Evolutionary conservation across 108 stramenopile genomes (phyloP).

Genomic region (Fragilaria crotonensis): DNA sequence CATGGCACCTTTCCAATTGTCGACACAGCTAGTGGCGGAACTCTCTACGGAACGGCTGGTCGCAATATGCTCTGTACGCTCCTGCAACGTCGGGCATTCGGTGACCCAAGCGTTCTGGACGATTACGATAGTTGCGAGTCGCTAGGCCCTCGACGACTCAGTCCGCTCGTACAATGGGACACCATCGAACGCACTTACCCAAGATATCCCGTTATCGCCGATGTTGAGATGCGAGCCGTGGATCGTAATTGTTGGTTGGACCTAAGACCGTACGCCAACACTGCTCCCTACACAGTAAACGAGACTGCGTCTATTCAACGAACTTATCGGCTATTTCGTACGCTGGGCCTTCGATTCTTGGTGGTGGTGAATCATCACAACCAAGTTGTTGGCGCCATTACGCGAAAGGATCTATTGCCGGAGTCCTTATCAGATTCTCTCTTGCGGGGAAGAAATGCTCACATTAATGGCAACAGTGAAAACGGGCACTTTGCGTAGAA

Average conservation of each 20-base stretch:
- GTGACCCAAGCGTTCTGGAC: slow-evolving; percentile 62
- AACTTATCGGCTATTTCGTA: slow-evolving; percentile 94
- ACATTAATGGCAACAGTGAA: slow-evolving; percentile 11
- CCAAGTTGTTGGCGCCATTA: slow-evolving; percentile 86
- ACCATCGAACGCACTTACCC: slow-evolving; percentile 94
- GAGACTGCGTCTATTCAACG: slow-evolving; percentile 90
- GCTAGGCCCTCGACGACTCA: slow-evolving; percentile 62
- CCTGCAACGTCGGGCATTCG: slow-evolving; percentile 85
- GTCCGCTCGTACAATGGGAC: slow-evolving; percentile 89
- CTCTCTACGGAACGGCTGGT: slow-evolving; percentile 85
- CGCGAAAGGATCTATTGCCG: slow-evolving; percentile 75
- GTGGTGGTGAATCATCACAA: slow-evolving; percentile 91
- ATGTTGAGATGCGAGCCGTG: slow-evolving; percentile 64
- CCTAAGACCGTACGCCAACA: slow-evolving; percentile 94
- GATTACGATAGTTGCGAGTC: slow-evolving; percentile 45
- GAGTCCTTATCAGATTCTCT: slow-evolving; percentile 68
- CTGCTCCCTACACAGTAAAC: slow-evolving; percentile 91
- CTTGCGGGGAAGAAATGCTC: slow-evolving; percentile 76
- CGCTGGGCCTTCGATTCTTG: slow-evolving; percentile 90
- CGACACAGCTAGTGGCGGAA: slow-evolving; percentile 79
- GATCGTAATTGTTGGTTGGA: slow-evolving; percentile 91
- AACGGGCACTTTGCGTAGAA: not conserved
- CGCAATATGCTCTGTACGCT: slow-evolving; percentile 83
- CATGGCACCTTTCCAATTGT: slow-evolving; percentile 95
- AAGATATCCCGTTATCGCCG: slow-evolving; percentile 84